phyloP scores from a whole-genome alignment of 371 early-diverging fungal species.

The Syncephalis plumigaleata region DNA sequence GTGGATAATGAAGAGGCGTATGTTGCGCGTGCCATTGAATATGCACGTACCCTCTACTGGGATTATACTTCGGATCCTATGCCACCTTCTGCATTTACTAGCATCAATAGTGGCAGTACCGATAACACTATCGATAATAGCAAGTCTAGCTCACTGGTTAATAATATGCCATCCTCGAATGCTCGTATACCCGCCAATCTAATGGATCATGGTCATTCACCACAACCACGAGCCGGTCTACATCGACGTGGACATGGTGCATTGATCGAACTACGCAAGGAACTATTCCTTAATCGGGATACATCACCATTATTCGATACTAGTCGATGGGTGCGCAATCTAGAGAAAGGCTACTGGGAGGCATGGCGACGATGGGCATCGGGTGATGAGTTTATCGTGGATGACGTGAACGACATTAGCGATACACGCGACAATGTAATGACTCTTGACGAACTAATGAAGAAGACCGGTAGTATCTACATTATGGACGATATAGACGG shows the following conservation, averaged over 20 bases:
- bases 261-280: conserved; percentile 47
- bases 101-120: too few relatives aligned
- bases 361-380: conserved; percentile 64
- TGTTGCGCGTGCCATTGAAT: conserved; percentile 53
- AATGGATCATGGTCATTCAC: background rate
- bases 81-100: conserved; percentile 1
- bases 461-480: too few relatives aligned
- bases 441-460: too few relatives aligned
- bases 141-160: conserved; percentile 2
- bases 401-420: too few relatives aligned
- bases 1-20: conserved; percentile 57
- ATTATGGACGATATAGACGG: too few relatives aligned
- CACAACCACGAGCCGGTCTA: conserved; percentile 3
- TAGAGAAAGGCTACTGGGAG: conserved; percentile 54
- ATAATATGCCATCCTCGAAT: background rate
- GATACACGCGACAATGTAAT: too few relatives aligned
- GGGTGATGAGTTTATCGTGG: conserved; percentile 29
- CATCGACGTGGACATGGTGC: conserved; percentile 37
- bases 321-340: conserved; percentile 64
- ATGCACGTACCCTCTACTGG: conserved; percentile 35
- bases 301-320: conserved; percentile 71
- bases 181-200: conserved; percentile 1
- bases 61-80: conserved; percentile 17
- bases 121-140: conserved; percentile 2
- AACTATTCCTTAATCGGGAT: conserved; percentile 61